Base-by-base conservation (phyloP, 176 grass and related monocot species). In the Alopecurus myosuroides region DNA sequence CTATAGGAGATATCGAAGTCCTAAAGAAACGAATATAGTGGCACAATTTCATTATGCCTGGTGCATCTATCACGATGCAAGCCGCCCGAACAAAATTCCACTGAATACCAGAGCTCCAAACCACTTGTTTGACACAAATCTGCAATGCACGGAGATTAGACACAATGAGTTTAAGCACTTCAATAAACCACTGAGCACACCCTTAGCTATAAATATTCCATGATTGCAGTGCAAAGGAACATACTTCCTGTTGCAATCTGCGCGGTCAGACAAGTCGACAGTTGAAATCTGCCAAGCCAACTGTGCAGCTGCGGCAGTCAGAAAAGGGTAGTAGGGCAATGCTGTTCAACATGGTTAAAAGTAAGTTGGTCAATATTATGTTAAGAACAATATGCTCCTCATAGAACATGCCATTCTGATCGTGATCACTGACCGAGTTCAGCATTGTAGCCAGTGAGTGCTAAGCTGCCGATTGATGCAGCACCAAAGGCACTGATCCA, bases 81-180 rank as follows among this genome's bases (percentile, higher is more conserved):
- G 85, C 55, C 79, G 77, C 23, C 93, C 93, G 79, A 88, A 90
- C 36, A 93, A 51, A 86, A 95, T 87, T 46, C 91, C 95, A 57
- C 85, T 52, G 67, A 93, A 95, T 60, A 98, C 77, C 26, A 95
- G 76, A 62, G 87, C 95, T 83, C 95, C 93, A 89, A 98, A 93
- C 93, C 95, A 98, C 46, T 98, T 95, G 84, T 95, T 98, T 23
- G 95, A 93, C 77, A 93, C 88, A 81, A 98, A 98, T 63, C 95
- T 98, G 85, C 29, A 60, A 4, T 77, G 7, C 14, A 85, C n/a
- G n/a, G 15, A 4, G 17, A 87, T 73, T 33, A 29, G 17, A 29
- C 4, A 26, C 30, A 82, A 45, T 39, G 49, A 89, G 39, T 25
- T 60, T 40, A 62, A 75, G 40, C 18, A 86, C 12, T 72, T 23